Evolutionary conservation across 2,329 filamentous ascomycete species (phyloP).

Genomic region (Aureobasidium melanogenum): DNA sequence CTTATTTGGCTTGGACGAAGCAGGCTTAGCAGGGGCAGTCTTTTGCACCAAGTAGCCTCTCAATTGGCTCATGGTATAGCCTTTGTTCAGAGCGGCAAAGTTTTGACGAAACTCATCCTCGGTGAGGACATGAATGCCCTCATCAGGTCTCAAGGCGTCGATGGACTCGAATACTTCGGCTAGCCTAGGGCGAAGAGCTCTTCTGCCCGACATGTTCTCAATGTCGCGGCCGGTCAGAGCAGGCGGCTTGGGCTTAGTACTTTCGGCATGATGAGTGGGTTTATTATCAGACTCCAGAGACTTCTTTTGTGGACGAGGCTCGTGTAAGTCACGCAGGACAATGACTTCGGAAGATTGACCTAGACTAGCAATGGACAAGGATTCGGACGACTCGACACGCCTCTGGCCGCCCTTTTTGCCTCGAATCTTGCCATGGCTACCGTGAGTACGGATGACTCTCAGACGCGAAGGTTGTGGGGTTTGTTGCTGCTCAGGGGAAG

Average conservation of each 20-base stretch:
- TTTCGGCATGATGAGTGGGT: background rate
- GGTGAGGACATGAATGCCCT: background rate
- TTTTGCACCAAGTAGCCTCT: background rate
- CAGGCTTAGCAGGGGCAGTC: background rate
- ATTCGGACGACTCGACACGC: slow-evolving; percentile 9
- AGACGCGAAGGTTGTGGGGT: background rate
- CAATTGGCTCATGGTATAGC: background rate
- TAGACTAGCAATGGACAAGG: slow-evolving; percentile 12
- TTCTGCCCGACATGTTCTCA: background rate
- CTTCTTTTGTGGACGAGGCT: background rate
- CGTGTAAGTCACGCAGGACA: slow-evolving; percentile 14
- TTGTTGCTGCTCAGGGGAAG: background rate
- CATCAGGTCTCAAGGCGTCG: background rate
- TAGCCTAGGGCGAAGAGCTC: background rate
- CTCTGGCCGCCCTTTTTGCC: slow-evolving; percentile 8
- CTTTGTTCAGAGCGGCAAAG: background rate
- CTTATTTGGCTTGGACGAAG: background rate
- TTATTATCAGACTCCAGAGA: too few species aligned
- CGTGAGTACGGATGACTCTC: background rate
- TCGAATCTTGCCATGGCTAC: background rate
- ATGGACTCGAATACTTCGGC: slow-evolving; percentile 7
- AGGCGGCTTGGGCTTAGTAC: background rate
- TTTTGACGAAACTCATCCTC: background rate
- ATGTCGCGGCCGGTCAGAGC: slow-evolving; percentile 1
- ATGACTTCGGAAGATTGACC: slow-evolving; percentile 14